Base-by-base conservation (phyloP, 2,329 filamentous ascomycete species). In the Orbilia ellipsospora region DNA sequence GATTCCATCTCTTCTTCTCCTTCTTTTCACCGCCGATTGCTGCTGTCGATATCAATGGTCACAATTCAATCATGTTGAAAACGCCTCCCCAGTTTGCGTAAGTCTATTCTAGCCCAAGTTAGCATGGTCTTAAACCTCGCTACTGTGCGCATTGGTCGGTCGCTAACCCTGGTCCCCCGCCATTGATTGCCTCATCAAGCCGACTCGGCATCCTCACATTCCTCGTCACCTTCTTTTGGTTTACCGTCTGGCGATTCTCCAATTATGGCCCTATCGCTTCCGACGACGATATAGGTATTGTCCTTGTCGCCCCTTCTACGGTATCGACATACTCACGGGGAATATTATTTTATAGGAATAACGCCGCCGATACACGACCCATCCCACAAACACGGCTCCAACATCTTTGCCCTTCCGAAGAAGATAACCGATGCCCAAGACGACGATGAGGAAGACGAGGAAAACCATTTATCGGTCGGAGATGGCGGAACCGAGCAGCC, bases 231-330 rank as follows among this genome's bases (percentile, higher is more conserved):
- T 26, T 74, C 52, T 42, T 74, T 50, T 68, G 70, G 57, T 68
- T 74, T 52, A 74, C 55, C 63, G 57, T 42, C 45, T 74, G 70
- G 70, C 70, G 70, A 4, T 56, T 68, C 50, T 68, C 70, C 44
- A 26, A 57, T 45, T 23, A 26, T 62, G 63, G 63, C 20, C 54
- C 10, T 10, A 36, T 36, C 31, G 63, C 68, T 28, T n/a, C 12
- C 69, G 69, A 74, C n/a, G 40, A 20, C n/a, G 40, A 36, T 54
- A 57, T 74, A 67, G 70, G 63, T 68, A 68, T 63, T 23, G 26
- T 57, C 67, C 56, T 67, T 63, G 42, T 56, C 62, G 26, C 63
- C 57, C 36, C 50, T 45, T 63, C 62, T 48, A 1, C 1, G 44
- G 68, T 57, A 67, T 67, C 13, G 60, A 63, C 62, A 62, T 63